Conservation (phyloP, 2,329 filamentous ascomycete species). For the Hymenoscyphus occultus region DNA sequence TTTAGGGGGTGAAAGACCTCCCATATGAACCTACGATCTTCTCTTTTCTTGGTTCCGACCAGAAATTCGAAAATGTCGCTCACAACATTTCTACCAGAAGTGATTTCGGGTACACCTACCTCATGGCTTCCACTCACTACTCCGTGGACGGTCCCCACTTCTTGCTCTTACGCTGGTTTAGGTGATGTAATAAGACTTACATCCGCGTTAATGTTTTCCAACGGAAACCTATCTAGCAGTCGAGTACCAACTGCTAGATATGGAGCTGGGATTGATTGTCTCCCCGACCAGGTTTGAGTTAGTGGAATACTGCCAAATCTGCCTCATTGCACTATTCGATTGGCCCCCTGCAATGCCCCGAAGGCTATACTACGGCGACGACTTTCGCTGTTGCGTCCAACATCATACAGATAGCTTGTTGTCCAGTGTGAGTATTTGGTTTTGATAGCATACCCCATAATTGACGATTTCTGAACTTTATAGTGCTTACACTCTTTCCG, state of each 20-base stretch:
- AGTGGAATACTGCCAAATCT: not conserved
- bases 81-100: conserved; percentile 3
- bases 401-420: not conserved
- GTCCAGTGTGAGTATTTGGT: not conserved
- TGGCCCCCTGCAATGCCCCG: not conserved
- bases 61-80: not conserved
- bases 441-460: not conserved
- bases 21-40: not conserved
- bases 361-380: not conserved
- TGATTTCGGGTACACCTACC: not conserved
- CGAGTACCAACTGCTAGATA: too few species aligned
- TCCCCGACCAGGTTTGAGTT: not conserved
- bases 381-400: not conserved
- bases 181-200: not conserved
- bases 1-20: not conserved
- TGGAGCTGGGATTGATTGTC: not conserved
- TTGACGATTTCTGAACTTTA: not conserved
- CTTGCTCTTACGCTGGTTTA: not conserved
- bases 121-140: conserved; percentile 6
- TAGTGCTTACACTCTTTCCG: not conserved
- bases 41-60: not conserved
- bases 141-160: not conserved
- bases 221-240: not conserved
- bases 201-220: not conserved
- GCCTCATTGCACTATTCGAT: not conserved